Base-by-base conservation (phyloP, 1,139 yeast species). In the Saccharomycopsis crataegensis region DNA sequence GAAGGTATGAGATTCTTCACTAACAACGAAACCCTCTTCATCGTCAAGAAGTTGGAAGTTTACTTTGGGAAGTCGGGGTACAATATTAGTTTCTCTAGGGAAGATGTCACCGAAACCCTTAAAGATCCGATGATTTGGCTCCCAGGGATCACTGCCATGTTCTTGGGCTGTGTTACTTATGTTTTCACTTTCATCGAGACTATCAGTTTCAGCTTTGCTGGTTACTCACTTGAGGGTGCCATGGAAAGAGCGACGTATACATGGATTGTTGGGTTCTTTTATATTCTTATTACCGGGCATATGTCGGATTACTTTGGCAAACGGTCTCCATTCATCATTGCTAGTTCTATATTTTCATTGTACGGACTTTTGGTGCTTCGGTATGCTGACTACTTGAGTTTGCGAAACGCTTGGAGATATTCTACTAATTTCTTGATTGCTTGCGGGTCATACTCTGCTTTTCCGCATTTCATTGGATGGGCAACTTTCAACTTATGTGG, bases 401-500 rank as follows among this genome's bases (percentile, higher is more conserved):
- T 22, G 28, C 28, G 28, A 4, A 22, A 22, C 4, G 28, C 28
- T 22, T 14, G 8, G 41, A 73, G 84, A 57, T 84, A 83, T 61
- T 88, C 73, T n/a, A 89, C 86, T 1, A 78, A 83, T 61, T 83
- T 83, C 73, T 68, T 84, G 53, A 62, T 77, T 38, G 83, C 83
- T 0, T 59, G 73, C 16, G 90, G 90, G 3, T 70, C 80, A 40
- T 83, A 82, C 66, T 67, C 83, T 4, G 78, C 80, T 41, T 83
- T 84, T 88, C 90, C 90, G 6, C 59, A 82, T 34, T 65, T 82
- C 28, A 79, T 84, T 36, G 82, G 90, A 67, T 83, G 89, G 89
- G 70, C 70, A 22, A 75, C 82, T 22, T 72, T 82, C 64, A 83
- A 83, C 63, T 77, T 79, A 60, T 79, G 83, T 11, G 86, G 88